A percentile compares a stretch with the other conserved stretches of the same genome.
Evolutionary conservation across 2,329 filamentous ascomycete genomes (phyloP).

Genomic region (Ceratocystis colombiana): DNA sequence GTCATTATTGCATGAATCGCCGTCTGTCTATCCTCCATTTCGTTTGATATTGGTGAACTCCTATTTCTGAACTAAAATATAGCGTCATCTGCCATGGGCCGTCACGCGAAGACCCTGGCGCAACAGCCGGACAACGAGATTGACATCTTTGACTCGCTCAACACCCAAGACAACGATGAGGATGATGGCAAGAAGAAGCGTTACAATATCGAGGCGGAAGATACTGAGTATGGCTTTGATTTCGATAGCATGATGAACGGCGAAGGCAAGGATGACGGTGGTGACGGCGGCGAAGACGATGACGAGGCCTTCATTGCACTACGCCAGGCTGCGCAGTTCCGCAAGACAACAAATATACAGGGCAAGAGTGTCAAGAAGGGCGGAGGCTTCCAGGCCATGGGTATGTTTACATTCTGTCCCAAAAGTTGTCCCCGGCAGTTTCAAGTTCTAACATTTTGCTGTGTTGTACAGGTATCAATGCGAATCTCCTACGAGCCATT

Average conservation of each 20-base stretch:
- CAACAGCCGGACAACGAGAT: conserved; percentile 73
- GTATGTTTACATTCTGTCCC: conserved; percentile 33
- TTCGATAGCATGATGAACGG: conserved; percentile 52
- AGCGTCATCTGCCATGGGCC: conserved; percentile 47
- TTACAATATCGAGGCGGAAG: conserved; percentile 25
- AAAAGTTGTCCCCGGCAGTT: neutral
- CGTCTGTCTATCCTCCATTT: neutral
- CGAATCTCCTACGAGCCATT: conserved; percentile 79
- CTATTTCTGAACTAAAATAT: conserved; percentile 2
- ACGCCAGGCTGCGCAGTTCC: conserved; percentile 74
- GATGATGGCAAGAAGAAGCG: conserved; percentile 34
- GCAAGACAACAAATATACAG: conserved; percentile 73
- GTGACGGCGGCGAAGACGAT: conserved; percentile 48
- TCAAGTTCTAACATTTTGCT: neutral
- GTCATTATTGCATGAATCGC: neutral
- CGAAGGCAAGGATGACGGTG: conserved; percentile 32
- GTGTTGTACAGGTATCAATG: conserved; percentile 54
- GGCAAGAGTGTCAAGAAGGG: conserved; percentile 85
- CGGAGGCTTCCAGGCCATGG: conserved; percentile 94
- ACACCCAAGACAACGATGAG: conserved; percentile 49
- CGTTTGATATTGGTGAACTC: neutral
- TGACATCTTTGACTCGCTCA: conserved; percentile 74
- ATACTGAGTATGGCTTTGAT: conserved; percentile 42
- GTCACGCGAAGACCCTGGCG: conserved; percentile 67
- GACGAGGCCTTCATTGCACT: conserved; percentile 89